Base-by-base conservation (phyloP, 352 stramenopile species). In the Globisporangium recalcitrans region DNA sequence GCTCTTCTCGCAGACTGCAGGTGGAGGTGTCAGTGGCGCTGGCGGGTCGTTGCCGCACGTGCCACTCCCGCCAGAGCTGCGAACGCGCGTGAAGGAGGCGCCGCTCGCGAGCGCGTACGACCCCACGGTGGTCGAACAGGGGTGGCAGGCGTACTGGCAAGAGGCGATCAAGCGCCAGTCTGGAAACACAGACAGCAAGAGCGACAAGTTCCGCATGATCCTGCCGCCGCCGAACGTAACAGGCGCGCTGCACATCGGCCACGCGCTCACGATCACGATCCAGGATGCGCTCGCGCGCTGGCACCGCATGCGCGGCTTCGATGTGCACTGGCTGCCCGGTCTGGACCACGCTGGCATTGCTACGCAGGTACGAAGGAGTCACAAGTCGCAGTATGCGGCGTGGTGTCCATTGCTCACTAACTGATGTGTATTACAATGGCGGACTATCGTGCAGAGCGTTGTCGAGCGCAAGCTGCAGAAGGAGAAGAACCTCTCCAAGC, bases 311-410 rank as follows among this genome's bases (percentile, higher is more conserved):
- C 88, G 89, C 52, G 97, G 97, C 63, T 95, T 98, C 71, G 82
- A 96, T 24, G 98, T 98, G 27, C 80, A 98, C 19, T 99, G 98
- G 92, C 84, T 99, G 49, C 95, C 95, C 7, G 95, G 95, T 56
- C 90, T 97, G 7, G 98, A 99, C 74, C 98, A 99, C 71, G 98
- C 98, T 2, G 98, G 98, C 26, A 99, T 99, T 71, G 98, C 97
- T 8, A 99, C 98, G 22, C 98, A 99, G 62, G 72, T 79, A 34
- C 34, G 14, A 5, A 32, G 11, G 10, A 1, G 2, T 19, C 29
- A 27, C 1, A 32, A 21, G 6, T 11, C 24, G 26, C 47, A 3
- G 46, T 36, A 13, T 22, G 27, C 27, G 52, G 21, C 21, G 40
- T 9, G 29, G 21, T 44, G n/a, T 21, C 26, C 7, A 46, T n/a